phyloP scores from a whole-genome alignment of 2,329 filamentous ascomycete species.

The Gnomoniopsis sp. region DNA sequence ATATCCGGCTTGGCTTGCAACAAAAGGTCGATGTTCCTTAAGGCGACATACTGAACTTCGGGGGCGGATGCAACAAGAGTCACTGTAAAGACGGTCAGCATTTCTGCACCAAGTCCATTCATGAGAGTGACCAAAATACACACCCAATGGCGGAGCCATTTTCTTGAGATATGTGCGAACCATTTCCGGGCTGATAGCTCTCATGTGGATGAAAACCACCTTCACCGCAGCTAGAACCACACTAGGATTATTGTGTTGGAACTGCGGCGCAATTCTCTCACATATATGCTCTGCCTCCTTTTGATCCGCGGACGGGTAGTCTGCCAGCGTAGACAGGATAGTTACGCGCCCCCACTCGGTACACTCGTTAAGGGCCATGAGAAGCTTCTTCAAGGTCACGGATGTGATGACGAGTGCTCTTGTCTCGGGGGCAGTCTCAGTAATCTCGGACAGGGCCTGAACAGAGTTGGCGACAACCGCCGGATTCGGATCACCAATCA shows the following conservation, averaged over 20 bases:
- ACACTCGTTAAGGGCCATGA: conserved; percentile 96
- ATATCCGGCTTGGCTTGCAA: conserved; percentile 96
- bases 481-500: conserved; percentile 96
- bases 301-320: conserved; percentile 81
- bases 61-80: conserved; percentile 93
- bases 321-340: conserved; percentile 82
- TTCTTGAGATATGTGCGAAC: conserved; percentile 90
- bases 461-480: conserved; percentile 99
- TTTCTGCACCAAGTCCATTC: conserved; percentile 3
- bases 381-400: conserved; percentile 84
- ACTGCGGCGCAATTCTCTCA: conserved; percentile 91
- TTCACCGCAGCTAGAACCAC: conserved; percentile 98
- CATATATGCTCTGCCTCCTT: conserved; percentile 99
- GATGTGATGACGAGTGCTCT: conserved; percentile 80
- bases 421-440: conserved; percentile 86
- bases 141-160: conserved; percentile 94
- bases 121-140: conserved; percentile 23
- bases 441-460: conserved; percentile 86
- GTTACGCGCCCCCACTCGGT: conserved; percentile 98
- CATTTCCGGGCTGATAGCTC: conserved; percentile 71
- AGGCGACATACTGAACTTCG: conserved; percentile 95
- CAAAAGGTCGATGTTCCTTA: conserved; percentile 93
- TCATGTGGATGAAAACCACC: conserved; percentile 96
- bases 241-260: conserved; percentile 96
- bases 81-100: conserved; percentile 48